Base-by-base conservation (phyloP, 2,329 filamentous ascomycete genomes). In the Aspergillus sp. region DNA sequence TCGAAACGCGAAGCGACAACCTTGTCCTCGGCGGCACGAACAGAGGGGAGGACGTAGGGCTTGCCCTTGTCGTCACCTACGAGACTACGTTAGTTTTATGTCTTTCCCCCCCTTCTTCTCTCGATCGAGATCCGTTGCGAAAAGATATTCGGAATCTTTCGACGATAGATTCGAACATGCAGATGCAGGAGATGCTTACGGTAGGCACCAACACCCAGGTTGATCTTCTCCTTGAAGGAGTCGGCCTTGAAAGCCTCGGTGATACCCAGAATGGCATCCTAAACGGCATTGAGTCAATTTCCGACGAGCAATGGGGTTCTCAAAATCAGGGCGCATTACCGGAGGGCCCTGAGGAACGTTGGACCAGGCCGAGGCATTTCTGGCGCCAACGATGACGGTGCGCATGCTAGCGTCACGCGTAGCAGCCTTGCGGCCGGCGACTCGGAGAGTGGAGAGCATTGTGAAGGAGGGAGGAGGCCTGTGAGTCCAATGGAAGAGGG, bases 161-260 rank as follows among this genome's bases (percentile, higher is more conserved):
- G 49, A 6, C 31, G 2, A 39, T 7, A 24, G 16, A 47, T 5
- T 46, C 22, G 9, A 24, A 2, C 4, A 11, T 14, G 14, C 4
- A 24, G 16, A 47, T 22, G 18, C 45, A 47, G 64, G 32, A 9
- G 32, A 18, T 62, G 49, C 77, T 69, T 74, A 82, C 95, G 92
- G 87, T 99, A 99, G 74, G 95, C 95, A 73, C 95, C 95, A 68
- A 98, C 95, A 82, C 93, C 95, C 63, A 99, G 84, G 84, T 98
- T 98, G 85, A 99, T 98, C 88, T 98, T 99, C 83, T 96, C 87
- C 65, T 87, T 82, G 80, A 96, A 94, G 73, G 84, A 85, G 78
- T 99, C 95, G 79, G 93, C 93, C 86, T 98, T 99, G 90, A 95
- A 99, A 63, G 95, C 95, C 83, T 99, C 95, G 65, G 95, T 98